Conservation (phyloP, 345 rosid genomes). For the Brassica napus region DNA sequence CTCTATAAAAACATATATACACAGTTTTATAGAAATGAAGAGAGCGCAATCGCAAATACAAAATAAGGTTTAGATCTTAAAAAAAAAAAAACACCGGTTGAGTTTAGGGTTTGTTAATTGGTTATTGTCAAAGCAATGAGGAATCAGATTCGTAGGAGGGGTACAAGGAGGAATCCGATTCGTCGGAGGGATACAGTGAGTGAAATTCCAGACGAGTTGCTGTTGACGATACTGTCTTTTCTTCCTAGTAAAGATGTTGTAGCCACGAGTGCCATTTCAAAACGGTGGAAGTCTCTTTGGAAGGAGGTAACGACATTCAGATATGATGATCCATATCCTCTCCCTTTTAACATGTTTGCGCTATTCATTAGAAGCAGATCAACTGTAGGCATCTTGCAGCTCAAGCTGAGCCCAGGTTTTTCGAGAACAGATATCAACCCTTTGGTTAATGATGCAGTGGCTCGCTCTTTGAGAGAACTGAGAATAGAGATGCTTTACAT, state of each 20-base stretch:
- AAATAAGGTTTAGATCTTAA: background rate
- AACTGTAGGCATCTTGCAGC: background rate
- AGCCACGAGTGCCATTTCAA: conserved; percentile 10
- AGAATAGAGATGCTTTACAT: background rate
- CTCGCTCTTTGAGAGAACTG: conserved; percentile 9
- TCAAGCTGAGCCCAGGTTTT: background rate
- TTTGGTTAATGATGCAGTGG: background rate
- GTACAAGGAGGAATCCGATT: background rate
- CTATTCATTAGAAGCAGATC: background rate
- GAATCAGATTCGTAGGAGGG: background rate
- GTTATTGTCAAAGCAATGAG: background rate
- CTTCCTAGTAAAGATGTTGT: conserved; percentile 1
- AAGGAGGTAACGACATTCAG: background rate
- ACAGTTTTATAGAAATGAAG: background rate
- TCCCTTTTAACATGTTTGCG: background rate
- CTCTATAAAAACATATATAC: background rate
- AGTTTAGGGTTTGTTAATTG: background rate
- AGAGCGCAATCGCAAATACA: background rate
- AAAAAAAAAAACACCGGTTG: background rate
- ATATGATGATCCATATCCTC: background rate
- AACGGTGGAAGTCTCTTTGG: conserved; percentile 14
- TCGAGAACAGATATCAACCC: background rate
- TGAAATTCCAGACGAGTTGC: conserved; percentile 5
- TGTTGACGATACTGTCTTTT: conserved; percentile 1
- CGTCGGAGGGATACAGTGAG: background rate